phyloP scores from a whole-genome alignment of 2,329 filamentous ascomycete genomes.

The Beauveria sp. region DNA sequence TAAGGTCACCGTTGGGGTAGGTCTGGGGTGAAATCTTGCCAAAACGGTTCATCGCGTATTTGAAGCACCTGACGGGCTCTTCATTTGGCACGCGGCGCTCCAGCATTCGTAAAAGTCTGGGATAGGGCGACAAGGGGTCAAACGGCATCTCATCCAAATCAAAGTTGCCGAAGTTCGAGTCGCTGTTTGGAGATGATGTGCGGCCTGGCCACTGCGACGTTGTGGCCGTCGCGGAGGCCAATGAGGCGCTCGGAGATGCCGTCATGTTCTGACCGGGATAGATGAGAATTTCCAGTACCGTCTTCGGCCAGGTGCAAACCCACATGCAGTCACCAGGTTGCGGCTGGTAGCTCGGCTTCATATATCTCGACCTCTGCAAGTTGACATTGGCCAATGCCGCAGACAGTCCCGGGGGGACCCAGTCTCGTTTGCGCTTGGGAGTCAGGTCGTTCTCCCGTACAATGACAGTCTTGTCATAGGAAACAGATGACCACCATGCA shows the following conservation, averaged over 20 bases:
- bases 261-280: constrained; percentile 47
- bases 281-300: constrained; percentile 48
- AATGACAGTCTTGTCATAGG: constrained; percentile 51
- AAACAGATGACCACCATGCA: constrained; percentile 45
- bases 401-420: constrained; percentile 12
- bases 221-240: constrained; percentile 11
- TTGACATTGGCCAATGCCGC: constrained; percentile 7
- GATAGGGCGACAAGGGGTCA: constrained; percentile 32
- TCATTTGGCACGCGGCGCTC: constrained; percentile 39
- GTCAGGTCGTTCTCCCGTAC: constrained; percentile 35
- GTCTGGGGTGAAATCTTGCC: constrained; percentile 21
- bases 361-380: constrained; percentile 20
- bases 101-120: constrained; percentile 46
- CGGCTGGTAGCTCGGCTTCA: constrained; percentile 20
- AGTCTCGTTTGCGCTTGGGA: constrained; percentile 21
- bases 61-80: constrained; percentile 36
- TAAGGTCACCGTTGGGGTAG: constrained; percentile 16
- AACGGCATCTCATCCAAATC: constrained; percentile 6
- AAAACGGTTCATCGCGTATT: constrained; percentile 38
- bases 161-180: constrained; percentile 13
- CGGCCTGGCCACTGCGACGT: constrained; percentile 11
- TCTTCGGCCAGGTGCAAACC: constrained; percentile 52
- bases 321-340: constrained; percentile 45
- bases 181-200: background rate
- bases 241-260: constrained; percentile 12